Conservation (phyloP, 345 rosid genomes). For the Sapria himalayana region DNA sequence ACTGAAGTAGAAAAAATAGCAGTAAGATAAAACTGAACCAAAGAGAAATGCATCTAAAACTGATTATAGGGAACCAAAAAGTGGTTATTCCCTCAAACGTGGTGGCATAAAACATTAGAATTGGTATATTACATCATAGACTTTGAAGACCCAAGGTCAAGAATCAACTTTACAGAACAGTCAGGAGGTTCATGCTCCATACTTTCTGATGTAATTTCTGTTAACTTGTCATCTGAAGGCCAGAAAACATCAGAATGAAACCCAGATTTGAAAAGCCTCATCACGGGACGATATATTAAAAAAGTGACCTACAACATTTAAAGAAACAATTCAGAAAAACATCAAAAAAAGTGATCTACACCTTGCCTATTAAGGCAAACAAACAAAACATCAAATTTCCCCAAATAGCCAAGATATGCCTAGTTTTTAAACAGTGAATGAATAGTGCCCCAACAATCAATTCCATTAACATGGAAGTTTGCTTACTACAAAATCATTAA, state of each 20-base stretch:
- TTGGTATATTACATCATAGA: conserved; percentile 27
- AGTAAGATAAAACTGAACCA: no score
- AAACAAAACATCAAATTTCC: no score
- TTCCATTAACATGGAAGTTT: no score
- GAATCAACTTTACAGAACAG: conserved; percentile 22
- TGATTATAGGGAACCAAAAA: conserved; percentile 2
- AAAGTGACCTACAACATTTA: conserved; percentile 56
- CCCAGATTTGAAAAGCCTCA: conserved; percentile 83
- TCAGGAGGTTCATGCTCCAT: conserved; percentile 26
- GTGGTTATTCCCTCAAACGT: no score
- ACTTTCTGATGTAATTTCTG: conserved; percentile 13
- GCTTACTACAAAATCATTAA: no score
- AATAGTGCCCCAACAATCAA: no score
- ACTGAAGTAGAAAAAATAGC: no score
- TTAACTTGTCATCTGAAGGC: conserved; percentile 58
- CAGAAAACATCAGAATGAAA: conserved; percentile 50
- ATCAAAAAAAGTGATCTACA: no score
- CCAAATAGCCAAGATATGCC: no score
- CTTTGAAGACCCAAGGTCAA: conserved; percentile 48
- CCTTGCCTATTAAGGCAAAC: no score
- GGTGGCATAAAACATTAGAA: not conserved
- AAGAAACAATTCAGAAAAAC: conserved; percentile 4
- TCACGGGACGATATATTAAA: conserved; percentile 84
- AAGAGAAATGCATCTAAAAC: no score
- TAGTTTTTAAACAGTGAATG: no score